Percentiles rank a stretch among this genome's conserved stretches.
Conservation (phyloP, 2,329 filamentous ascomycete species). For the Mollisia scopiformis region DNA sequence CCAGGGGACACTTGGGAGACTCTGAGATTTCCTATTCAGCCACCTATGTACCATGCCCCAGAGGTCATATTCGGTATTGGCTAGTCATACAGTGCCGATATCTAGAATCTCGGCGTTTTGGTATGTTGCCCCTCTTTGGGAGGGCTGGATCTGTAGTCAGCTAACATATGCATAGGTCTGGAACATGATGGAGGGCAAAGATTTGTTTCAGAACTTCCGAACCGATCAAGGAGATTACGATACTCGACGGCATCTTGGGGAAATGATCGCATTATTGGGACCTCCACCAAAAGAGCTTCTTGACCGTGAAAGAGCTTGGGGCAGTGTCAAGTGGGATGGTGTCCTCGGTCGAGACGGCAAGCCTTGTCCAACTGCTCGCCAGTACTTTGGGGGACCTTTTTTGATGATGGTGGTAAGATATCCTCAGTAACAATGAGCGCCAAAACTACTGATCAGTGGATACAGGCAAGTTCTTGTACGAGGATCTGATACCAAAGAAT, state of each 20-base stretch:
- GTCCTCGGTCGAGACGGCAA: too few species aligned
- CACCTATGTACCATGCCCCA: conserved; percentile 36
- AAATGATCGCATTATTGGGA: conserved; percentile 32
- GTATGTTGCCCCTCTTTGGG: too few species aligned
- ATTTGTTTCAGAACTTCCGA: conserved; percentile 28
- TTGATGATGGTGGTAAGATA: too few species aligned
- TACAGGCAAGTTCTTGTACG: conserved; percentile 9
- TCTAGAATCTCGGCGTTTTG: conserved; percentile 42
- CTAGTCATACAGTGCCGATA: conserved; percentile 40
- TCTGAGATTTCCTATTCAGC: conserved; percentile 27
- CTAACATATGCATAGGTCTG: conserved; percentile 29
- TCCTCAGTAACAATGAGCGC: too few species aligned
- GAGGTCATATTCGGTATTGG: conserved; percentile 42
- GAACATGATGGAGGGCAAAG: conserved; percentile 30
- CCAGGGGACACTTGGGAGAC: conserved; percentile 29
- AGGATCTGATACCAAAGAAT: conserved; percentile 2
- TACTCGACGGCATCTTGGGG: conserved; percentile 31
- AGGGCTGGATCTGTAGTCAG: too few species aligned
- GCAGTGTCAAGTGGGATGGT: too few species aligned
- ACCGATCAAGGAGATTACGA: conserved; percentile 24
- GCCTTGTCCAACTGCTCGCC: too few species aligned
- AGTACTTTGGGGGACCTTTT: too few species aligned
- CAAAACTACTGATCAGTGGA: too few species aligned
- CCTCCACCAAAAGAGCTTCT: conserved; percentile 34
- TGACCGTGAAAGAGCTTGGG: too few species aligned